Evolutionary conservation across 202 grass and related monocot genomes (phyloP).

Genomic region (Schoenoplectus tabernaemontani): DNA sequence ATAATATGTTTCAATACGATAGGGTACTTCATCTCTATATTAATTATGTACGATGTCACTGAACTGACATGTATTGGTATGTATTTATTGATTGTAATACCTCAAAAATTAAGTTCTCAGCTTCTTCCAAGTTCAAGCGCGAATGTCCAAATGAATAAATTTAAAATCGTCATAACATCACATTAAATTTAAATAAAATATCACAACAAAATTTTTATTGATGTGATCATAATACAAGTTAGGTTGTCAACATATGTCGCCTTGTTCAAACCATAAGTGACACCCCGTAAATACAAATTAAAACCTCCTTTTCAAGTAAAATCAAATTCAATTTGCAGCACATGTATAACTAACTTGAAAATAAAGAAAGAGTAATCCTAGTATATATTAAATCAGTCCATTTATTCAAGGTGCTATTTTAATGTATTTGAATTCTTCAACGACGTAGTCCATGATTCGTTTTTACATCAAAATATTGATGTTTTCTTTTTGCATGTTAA

Average conservation of each 20-base stretch:
- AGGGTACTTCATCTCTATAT: not conserved
- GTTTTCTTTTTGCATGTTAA: no score
- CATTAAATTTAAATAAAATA: not conserved
- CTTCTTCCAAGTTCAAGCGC: not conserved
- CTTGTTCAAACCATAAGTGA: not conserved
- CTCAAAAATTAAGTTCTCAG: not conserved
- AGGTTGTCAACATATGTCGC: no score
- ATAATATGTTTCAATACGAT: no score
- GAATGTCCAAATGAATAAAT: not conserved
- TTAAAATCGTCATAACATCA: not conserved
- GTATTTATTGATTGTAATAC: not conserved
- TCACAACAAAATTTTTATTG: not conserved
- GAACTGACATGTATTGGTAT: not conserved
- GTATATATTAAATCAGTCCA: no score
- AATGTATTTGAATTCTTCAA: no score
- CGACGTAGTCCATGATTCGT: no score
- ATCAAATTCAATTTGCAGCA: not conserved
- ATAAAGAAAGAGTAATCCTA: not conserved
- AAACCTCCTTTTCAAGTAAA: not conserved
- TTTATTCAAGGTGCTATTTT: no score
- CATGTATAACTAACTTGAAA: not conserved
- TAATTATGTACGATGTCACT: not conserved
- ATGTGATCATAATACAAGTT: not conserved
- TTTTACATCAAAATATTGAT: no score
- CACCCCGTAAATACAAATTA: not conserved